Conservation (phyloP, 2,329 filamentous ascomycete species). For the Diplodia intermedia region DNA sequence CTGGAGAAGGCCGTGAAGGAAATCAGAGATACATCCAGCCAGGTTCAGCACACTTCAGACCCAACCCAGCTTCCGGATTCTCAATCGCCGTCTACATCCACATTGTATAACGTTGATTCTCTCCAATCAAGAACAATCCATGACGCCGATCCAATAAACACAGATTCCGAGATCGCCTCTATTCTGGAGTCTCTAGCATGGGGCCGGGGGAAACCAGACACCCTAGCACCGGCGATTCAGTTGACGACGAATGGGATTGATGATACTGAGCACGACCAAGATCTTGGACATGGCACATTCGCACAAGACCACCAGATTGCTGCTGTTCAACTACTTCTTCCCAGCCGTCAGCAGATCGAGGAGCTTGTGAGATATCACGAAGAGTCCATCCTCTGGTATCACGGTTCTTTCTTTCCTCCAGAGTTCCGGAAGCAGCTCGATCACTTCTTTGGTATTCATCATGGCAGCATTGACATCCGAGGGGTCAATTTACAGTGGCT, state of each 20-base stretch:
- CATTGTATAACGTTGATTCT: neutral
- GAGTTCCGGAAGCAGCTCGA: constrained; percentile 50
- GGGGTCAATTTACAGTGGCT: constrained; percentile 55
- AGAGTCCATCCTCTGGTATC: constrained; percentile 49
- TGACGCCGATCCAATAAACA: neutral
- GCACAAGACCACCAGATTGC: constrained; percentile 37
- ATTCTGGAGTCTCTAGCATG: constrained; percentile 59
- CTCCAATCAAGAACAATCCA: neutral
- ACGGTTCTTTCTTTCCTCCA: constrained; percentile 49
- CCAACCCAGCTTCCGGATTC: neutral
- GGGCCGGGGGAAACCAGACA: constrained; percentile 54
- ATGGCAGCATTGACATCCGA: constrained; percentile 44
- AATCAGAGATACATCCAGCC: neutral
- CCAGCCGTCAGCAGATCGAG: constrained; percentile 38
- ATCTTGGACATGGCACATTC: constrained; percentile 33
- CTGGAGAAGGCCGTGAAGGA: constrained; percentile 39
- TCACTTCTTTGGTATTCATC: constrained; percentile 47
- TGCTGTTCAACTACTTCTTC: constrained; percentile 50
- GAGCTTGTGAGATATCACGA: constrained; percentile 50
- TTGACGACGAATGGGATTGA: neutral
- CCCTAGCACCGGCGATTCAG: constrained; percentile 34
- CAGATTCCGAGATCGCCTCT: constrained; percentile 51
- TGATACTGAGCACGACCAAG: neutral
- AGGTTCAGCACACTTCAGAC: neutral
- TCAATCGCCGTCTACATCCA: neutral